Evolutionary conservation across 2,329 filamentous ascomycete species (phyloP), one percentile per base, ranked within the genome.

Genomic region (Cadophora gregata): DNA sequence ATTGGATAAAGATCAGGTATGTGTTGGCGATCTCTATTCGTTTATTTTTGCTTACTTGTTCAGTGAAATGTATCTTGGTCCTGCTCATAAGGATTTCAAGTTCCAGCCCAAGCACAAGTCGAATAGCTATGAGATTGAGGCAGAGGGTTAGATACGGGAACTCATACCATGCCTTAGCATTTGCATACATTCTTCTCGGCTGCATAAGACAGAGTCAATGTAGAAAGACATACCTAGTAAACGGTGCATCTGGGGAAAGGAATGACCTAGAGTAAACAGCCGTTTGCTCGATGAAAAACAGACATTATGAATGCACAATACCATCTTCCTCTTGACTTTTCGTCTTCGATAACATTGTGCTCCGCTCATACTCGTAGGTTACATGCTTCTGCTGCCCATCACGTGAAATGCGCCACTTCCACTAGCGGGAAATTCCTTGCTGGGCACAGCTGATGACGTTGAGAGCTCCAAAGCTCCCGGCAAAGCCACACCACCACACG

Each of bases 31-130:
- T 21, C 9, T 2, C 48, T 10, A 45, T 19, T 4, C 21, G 2
- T 16, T 6, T 27, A 10, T 14, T 10, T n/a, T 63, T 62, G 45
- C 64, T 75, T 50, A 69, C 56, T 12, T 61, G 38, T 27, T 36
- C 27, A 97, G 95, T 78, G 96, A 99, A 78, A 98, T 99, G 93
- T 99, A 96, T 83, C 85, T 99, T 21, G 96, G 96, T 8, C 93
- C 93, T 55, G 92, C 93, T 7, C 93, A 97, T 73, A 89, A 92
- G 47, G 90, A 92, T 74, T 99, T 98, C 85, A 90, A 91, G 72
- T 99, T 98, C 81, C 89, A 95, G 81, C 96, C 96, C 3, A 99
- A 99, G 84, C 96, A 99, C 83, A 98, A 97, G 83, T 96, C 93
- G 56, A 96, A 97, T 77, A 87, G 90, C 62, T 97, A 97, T 77